phyloP scores from a whole-genome alignment of 441 rosid species.

The Isatis lusitanica region DNA sequence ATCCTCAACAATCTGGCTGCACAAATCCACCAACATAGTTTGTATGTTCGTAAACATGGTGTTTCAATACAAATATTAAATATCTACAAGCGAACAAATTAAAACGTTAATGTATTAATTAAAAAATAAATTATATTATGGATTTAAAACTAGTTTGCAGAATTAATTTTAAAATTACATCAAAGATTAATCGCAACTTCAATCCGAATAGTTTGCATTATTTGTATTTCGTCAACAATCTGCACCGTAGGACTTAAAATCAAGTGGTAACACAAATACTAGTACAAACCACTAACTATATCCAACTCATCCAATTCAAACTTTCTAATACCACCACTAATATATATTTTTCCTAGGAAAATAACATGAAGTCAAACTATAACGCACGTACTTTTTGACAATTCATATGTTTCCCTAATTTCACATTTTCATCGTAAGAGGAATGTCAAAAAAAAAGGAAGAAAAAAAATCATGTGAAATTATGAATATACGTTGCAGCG shows the following conservation, averaged over 20 bases:
- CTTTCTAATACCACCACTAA: not conserved
- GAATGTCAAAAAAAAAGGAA: not conserved
- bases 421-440: not conserved
- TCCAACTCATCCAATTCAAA: not conserved
- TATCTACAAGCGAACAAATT: not conserved
- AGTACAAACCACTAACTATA: not conserved
- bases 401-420: not conserved
- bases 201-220: not conserved
- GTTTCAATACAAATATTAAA: not conserved
- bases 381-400: not conserved
- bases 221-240: not conserved
- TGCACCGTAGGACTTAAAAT: not conserved
- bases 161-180: not conserved
- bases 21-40: not conserved
- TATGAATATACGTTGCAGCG: too few relatives aligned
- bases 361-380: not conserved
- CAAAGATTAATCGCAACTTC: not conserved
- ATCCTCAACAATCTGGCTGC: constrained; percentile 34
- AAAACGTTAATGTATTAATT: not conserved
- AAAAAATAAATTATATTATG: not conserved
- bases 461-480: not conserved
- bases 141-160: not conserved
- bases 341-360: not conserved
- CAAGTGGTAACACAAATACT: not conserved
- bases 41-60: not conserved